These are phyloP conservation scores for Talaromyces albobiverticillius DNA, from an alignment of 2,329 filamentous ascomycete species.

Conservation along the genomic window DNA sequence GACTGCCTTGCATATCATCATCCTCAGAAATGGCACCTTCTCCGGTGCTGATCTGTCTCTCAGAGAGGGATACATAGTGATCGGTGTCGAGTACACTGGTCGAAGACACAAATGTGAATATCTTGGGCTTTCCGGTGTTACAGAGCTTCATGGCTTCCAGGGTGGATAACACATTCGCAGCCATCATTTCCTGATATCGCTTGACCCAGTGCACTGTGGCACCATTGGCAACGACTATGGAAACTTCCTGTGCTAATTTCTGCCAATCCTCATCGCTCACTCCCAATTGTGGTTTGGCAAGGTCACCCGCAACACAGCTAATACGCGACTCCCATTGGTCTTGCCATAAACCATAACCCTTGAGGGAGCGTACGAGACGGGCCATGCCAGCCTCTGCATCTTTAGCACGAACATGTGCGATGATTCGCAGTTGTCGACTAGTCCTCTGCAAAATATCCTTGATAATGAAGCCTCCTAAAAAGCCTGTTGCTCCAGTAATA, in stretches of 20 bases:
- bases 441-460: constrained; percentile 67
- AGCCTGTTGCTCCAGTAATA: constrained; percentile 86
- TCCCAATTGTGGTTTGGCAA: constrained; percentile 70
- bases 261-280: constrained; percentile 66
- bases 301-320: constrained; percentile 67
- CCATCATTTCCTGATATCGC: constrained; percentile 68
- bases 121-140: constrained; percentile 72
- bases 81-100: constrained; percentile 80
- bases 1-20: constrained; percentile 75
- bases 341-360: constrained; percentile 75
- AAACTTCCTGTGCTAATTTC: constrained; percentile 61
- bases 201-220: constrained; percentile 77
- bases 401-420: constrained; percentile 70
- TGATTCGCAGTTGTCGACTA: constrained; percentile 57
- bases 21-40: constrained; percentile 66
- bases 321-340: constrained; percentile 62
- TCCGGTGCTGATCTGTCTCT: constrained; percentile 59
- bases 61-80: constrained; percentile 73
- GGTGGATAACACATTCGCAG: constrained; percentile 77
- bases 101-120: constrained; percentile 76
- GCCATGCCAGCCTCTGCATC: constrained; percentile 58
- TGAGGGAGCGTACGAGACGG: constrained; percentile 64
- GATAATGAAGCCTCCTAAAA: constrained; percentile 78
- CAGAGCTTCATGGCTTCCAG: constrained; percentile 74
- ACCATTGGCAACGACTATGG: constrained; percentile 79